Percentiles rank a stretch among this genome's conserved stretches.
Evolutionary conservation across 1,284 basidiomycete genomes (phyloP).

Genomic region (Tilletia walkeri): DNA sequence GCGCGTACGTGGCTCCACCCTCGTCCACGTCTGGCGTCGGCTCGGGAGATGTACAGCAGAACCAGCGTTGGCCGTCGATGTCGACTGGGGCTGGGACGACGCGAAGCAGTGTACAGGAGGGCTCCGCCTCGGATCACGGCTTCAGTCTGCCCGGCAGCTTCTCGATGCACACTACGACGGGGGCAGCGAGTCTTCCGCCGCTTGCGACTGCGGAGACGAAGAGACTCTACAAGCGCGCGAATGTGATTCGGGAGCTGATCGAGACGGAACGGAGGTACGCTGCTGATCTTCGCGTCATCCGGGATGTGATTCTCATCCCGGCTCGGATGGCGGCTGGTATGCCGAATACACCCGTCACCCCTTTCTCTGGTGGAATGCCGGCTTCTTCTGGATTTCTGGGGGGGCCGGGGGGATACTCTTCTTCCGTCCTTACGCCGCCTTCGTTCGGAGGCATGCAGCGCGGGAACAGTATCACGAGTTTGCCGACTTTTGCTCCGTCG

Average conservation of each 20-base stretch:
- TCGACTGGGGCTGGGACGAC: not conserved
- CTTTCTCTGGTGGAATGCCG: slow-evolving; percentile 28
- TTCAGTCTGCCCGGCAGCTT: slow-evolving; percentile 5
- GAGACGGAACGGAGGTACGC: slow-evolving; percentile 81
- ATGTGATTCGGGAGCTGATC: slow-evolving; percentile 71
- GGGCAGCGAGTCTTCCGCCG: not conserved
- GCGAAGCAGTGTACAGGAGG: not conserved
- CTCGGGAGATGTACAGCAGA: not conserved
- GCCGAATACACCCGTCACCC: slow-evolving; percentile 26
- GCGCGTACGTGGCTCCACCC: not conserved
- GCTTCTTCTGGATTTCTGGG: slow-evolving; percentile 24
- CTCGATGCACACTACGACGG: slow-evolving; percentile 13
- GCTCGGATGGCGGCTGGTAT: slow-evolving; percentile 51
- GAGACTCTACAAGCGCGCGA: slow-evolving; percentile 69
- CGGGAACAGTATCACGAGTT: not conserved
- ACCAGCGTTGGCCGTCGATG: slow-evolving; percentile 13
- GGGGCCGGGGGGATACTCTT: not conserved
- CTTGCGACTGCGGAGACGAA: slow-evolving; percentile 32
- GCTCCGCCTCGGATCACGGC: slow-evolving; percentile 15
- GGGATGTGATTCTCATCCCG: slow-evolving; percentile 68
- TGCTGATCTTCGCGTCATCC: slow-evolving; percentile 77
- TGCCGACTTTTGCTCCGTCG: not conserved
- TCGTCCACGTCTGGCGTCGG: not conserved
- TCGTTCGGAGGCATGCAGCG: not conserved
- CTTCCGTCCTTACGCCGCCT: slow-evolving; percentile 1